Conservation (phyloP, 2,329 filamentous ascomycete species). For the Ampelomyces quisqualis region DNA sequence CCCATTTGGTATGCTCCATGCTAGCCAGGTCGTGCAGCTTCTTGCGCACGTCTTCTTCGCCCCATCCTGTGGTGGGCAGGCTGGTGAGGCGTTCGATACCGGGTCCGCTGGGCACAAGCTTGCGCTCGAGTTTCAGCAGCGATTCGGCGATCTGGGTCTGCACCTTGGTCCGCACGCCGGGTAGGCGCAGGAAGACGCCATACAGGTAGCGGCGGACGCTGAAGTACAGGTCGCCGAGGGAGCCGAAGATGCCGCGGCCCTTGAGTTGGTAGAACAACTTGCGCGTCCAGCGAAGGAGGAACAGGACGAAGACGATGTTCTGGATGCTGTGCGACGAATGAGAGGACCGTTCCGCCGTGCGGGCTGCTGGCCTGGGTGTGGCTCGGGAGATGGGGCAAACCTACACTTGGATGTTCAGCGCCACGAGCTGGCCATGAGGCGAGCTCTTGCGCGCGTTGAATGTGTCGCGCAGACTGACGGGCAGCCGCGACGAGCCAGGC, state of each 20-base stretch:
- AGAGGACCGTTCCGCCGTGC: no score
- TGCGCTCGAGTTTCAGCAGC: conserved; percentile 76
- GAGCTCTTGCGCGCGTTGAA: conserved; percentile 62
- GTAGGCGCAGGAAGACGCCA: conserved; percentile 79
- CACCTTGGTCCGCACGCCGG: conserved; percentile 83
- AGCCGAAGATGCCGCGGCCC: conserved; percentile 83
- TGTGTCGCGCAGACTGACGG: conserved; percentile 68
- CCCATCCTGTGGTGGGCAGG: conserved; percentile 82
- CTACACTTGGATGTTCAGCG: conserved; percentile 70
- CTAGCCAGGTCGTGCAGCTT: conserved; percentile 77
- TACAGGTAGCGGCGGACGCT: conserved; percentile 73
- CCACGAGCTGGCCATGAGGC: conserved; percentile 55
- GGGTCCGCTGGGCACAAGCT: conserved; percentile 73
- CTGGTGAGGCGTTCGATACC: conserved; percentile 71
- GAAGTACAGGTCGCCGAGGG: conserved; percentile 71
- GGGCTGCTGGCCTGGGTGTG: neutral
- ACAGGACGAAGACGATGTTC: conserved; percentile 86
- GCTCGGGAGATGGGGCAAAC: conserved; percentile 44
- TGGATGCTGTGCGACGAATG: conserved; percentile 60
- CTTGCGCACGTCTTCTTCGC: conserved; percentile 71
- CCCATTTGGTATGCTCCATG: conserved; percentile 95
- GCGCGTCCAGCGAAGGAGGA: conserved; percentile 79
- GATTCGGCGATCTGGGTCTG: conserved; percentile 80
- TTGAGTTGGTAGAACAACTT: conserved; percentile 80
- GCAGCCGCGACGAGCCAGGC: conserved; percentile 66